Conservation (phyloP, 2,329 filamentous ascomycete genomes). For the Calonectria hawksworthii region DNA sequence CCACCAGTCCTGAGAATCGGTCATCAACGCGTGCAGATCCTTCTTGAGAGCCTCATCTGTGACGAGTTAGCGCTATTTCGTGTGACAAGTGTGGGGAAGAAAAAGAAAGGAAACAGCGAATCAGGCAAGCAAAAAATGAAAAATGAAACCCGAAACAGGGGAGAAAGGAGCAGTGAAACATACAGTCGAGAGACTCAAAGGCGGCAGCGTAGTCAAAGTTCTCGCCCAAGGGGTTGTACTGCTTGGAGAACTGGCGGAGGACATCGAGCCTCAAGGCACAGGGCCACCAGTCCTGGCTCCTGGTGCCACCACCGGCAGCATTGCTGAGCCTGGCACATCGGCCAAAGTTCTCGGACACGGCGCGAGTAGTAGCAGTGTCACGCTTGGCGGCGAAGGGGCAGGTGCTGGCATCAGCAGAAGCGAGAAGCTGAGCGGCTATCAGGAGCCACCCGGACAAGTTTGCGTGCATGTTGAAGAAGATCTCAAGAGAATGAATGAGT, state of each 20-base stretch:
- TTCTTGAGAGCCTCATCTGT: constrained; percentile 74
- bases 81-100: neutral
- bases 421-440: constrained; percentile 1
- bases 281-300: constrained; percentile 83
- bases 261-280: constrained; percentile 77
- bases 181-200: constrained; percentile 75
- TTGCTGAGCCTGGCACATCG: constrained; percentile 44
- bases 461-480: neutral
- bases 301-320: constrained; percentile 73
- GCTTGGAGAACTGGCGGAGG: constrained; percentile 77
- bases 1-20: constrained; percentile 85
- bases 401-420: neutral
- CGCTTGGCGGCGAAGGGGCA: constrained; percentile 5
- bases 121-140: neutral
- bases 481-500: constrained; percentile 9
- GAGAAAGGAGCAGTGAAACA: constrained; percentile 50
- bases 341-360: neutral
- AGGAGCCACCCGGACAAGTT: neutral
- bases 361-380: neutral
- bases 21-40: constrained; percentile 79
- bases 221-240: constrained; percentile 73
- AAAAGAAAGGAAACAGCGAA: neutral
- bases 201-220: constrained; percentile 81
- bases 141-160: too few relatives aligned
- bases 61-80: neutral